phyloP scores from a whole-genome alignment of 441 rosid genomes.

The Bruguiera hainesii region DNA sequence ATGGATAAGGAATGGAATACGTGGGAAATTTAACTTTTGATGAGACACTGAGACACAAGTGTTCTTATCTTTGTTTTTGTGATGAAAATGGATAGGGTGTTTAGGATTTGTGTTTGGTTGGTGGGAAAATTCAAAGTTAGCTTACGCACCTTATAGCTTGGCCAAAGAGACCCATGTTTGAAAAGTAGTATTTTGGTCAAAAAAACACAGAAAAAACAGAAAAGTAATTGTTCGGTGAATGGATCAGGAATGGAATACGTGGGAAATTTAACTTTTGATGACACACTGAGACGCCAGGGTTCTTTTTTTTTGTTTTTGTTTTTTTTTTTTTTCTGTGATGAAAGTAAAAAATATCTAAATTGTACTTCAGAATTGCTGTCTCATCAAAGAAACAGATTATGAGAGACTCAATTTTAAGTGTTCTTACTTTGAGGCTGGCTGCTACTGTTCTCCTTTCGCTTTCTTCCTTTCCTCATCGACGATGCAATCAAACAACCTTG shows the following conservation, averaged over 20 bases:
- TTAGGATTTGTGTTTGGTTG: background rate
- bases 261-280: slow-evolving; percentile 11
- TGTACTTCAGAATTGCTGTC: too few relatives aligned
- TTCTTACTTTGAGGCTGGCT: slow-evolving; percentile 28
- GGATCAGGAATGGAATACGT: slow-evolving; percentile 35
- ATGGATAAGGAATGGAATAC: slow-evolving; percentile 33
- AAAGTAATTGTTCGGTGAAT: slow-evolving; percentile 23
- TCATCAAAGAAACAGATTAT: too few relatives aligned
- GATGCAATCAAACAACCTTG: slow-evolving; percentile 24
- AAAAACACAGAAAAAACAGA: background rate
- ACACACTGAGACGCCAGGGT: slow-evolving; percentile 25
- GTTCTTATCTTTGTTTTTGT: too few relatives aligned
- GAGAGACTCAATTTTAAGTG: background rate
- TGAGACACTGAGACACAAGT: slow-evolving; percentile 23
- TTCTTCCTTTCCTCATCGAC: background rate
- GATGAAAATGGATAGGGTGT: background rate
- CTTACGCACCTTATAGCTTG: background rate
- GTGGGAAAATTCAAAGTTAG: slow-evolving; percentile 7
- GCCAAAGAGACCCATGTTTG: background rate
- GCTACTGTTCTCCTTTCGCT: background rate
- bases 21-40: slow-evolving; percentile 17
- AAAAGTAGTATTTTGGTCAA: background rate
- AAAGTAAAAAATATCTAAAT: too few relatives aligned
- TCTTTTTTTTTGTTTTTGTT: slow-evolving; percentile 23
- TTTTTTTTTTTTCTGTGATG: too few relatives aligned